Percentiles rank a stretch among this genome's conserved stretches.
Conservation (phyloP, 2,329 filamentous ascomycete genomes). For the Boeremia exigua region DNA sequence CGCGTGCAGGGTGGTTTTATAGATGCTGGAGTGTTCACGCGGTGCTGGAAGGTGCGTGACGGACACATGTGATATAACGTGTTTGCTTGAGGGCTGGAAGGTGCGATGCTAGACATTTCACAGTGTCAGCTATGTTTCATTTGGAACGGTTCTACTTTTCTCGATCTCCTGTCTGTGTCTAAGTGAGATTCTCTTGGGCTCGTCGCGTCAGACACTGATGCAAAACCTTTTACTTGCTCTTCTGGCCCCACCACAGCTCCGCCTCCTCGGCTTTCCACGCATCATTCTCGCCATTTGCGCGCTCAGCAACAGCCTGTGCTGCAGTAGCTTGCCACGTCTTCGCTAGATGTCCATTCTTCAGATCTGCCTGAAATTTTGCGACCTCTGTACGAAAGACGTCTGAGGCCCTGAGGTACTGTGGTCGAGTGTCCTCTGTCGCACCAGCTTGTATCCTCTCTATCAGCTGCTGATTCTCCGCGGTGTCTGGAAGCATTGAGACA, state of each 20-base stretch:
- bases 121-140: not conserved
- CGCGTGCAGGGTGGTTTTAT: not conserved
- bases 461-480: constrained; percentile 21
- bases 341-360: constrained; percentile 62
- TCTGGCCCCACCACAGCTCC: constrained; percentile 65
- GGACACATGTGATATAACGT: constrained; percentile 1
- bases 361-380: constrained; percentile 62
- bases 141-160: not conserved
- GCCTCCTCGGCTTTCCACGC: constrained; percentile 61
- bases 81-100: constrained; percentile 5
- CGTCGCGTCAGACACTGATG: not conserved
- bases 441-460: constrained; percentile 22
- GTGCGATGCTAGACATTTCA: not conserved
- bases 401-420: constrained; percentile 31
- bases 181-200: no score
- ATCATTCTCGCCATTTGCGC: constrained; percentile 63
- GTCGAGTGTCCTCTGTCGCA: constrained; percentile 24
- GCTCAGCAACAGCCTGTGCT: constrained; percentile 57
- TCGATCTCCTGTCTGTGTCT: no score
- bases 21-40: not conserved
- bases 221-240: constrained; percentile 44
- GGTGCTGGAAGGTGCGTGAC: not conserved
- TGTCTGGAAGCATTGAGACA: constrained; percentile 33
- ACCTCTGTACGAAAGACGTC: constrained; percentile 60
- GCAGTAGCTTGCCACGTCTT: constrained; percentile 64